phyloP scores from a whole-genome alignment of 2,329 filamentous ascomycete genomes.

The Aurifilum marmelostoma region DNA sequence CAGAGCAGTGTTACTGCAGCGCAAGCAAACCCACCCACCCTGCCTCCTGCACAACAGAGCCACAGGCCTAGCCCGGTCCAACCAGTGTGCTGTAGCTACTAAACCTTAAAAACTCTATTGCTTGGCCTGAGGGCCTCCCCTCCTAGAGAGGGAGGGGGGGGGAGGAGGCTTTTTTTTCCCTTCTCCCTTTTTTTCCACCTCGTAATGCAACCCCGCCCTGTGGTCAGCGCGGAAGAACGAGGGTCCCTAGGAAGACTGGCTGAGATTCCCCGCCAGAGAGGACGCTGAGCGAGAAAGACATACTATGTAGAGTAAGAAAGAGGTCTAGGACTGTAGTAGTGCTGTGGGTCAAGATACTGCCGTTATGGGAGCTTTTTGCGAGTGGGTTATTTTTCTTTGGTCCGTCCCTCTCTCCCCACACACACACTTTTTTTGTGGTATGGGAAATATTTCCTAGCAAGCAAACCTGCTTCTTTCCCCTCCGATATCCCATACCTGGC shows the following conservation, averaged over 20 bases:
- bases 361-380: neutral
- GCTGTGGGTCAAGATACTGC: neutral
- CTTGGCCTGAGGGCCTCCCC: neutral
- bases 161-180: too few species aligned
- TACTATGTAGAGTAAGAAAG: neutral
- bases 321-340: neutral
- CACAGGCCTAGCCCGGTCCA: conserved; percentile 2
- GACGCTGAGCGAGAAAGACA: neutral
- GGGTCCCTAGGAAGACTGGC: neutral
- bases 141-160: neutral
- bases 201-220: neutral
- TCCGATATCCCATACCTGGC: conserved; percentile 1
- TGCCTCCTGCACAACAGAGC: neutral
- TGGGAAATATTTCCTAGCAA: neutral
- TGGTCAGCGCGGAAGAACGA: neutral
- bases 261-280: neutral
- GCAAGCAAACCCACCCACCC: neutral
- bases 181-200: neutral
- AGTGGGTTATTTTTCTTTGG: neutral
- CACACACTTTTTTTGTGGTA: neutral
- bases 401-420: neutral
- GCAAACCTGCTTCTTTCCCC: neutral
- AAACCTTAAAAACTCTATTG: conserved; percentile 24
- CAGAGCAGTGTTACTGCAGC: neutral
- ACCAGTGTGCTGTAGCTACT: conserved; percentile 15